Evolutionary conservation across 495 filamentous ascomycete species (phyloP), one percentile per base, ranked within the genome.

Genomic region (Talaromyces liani): DNA sequence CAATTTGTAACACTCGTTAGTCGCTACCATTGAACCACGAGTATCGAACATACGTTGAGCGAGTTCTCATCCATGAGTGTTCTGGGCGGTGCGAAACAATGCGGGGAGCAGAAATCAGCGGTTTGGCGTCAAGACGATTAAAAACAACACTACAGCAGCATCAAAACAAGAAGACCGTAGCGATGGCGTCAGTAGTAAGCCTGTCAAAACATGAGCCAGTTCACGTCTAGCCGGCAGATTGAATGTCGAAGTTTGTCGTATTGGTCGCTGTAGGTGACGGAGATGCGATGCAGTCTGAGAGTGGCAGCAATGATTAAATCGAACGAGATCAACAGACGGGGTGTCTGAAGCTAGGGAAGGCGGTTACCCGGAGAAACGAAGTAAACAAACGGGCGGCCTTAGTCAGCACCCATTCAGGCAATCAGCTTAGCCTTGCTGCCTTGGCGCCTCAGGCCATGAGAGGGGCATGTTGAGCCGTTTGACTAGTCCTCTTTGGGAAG

Each of bases 331-430:
- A 60, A 60, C 22, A 45, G 41, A 31, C 18, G 33, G 25, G 10
- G 24, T 4, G 22, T 2, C n/a, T n/a, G 14, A 7, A 29, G 22
- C 24, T 5, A 14, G 20, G 9, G 39, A 39, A 10, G 36, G 39
- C 22, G 36, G 59, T 61, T 61, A 53, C 59, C 59, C 59, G 59
- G 59, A 27, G 59, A 61, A 36, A 45, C 59, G 36, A 29, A 1
- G 59, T 61, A 64, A 64, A 64, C 62, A 59, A 59, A 59, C 49
- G n/a, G 45, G 54, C 36, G 36, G 53, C 2, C 53, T 63, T 36
- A 36, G 39, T 61, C 59, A 61, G 59, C 47, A 45, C 25, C 49
- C 31, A 14, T 34, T 36, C 56, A 58, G 31, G 27, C 56, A 33
- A 58, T 4, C 27, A 36, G 27, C n/a, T 36, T 18, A 10, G 56